Conservation (phyloP, 139 green algal genomes). For the Mesotaenium endlicherianum region DNA sequence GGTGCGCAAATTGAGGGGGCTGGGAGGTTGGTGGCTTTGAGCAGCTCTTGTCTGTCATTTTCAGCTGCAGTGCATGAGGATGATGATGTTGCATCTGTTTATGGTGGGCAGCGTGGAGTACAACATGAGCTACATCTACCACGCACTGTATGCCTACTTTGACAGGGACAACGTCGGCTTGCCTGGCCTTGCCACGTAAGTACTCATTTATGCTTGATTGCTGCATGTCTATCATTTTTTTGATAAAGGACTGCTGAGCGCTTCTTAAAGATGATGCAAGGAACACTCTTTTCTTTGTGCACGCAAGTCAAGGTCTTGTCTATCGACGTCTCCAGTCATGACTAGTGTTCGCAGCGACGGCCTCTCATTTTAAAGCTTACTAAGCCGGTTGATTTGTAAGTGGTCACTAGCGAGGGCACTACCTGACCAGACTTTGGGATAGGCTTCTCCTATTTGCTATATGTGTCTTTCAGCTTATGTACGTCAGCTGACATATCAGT, state of each 20-base stretch:
- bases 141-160: slow-evolving; percentile 90
- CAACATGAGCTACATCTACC: slow-evolving; percentile 76
- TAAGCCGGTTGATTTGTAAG: too few species aligned
- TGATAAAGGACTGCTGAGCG: background rate
- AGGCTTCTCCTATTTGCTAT: too few species aligned
- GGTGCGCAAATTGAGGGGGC: background rate
- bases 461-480: too few species aligned
- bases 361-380: too few species aligned
- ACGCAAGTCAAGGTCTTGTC: too few species aligned
- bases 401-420: too few species aligned
- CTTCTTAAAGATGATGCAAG: too few species aligned
- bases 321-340: too few species aligned
- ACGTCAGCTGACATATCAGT: too few species aligned
- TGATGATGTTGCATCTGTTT: background rate
- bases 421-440: too few species aligned
- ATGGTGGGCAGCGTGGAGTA: slow-evolving; percentile 51
- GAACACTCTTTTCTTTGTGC: too few species aligned
- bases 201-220: background rate
- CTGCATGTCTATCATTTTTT: background rate
- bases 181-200: slow-evolving; percentile 74
- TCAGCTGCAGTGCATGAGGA: background rate
- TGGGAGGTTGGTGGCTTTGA: background rate
- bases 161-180: slow-evolving; percentile 94
- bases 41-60: background rate
- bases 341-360: too few species aligned